A percentile compares a stretch with the other conserved stretches of the same genome.
Evolutionary conservation across 352 stramenopile species (phyloP).

Genomic region (Pythium biforme): DNA sequence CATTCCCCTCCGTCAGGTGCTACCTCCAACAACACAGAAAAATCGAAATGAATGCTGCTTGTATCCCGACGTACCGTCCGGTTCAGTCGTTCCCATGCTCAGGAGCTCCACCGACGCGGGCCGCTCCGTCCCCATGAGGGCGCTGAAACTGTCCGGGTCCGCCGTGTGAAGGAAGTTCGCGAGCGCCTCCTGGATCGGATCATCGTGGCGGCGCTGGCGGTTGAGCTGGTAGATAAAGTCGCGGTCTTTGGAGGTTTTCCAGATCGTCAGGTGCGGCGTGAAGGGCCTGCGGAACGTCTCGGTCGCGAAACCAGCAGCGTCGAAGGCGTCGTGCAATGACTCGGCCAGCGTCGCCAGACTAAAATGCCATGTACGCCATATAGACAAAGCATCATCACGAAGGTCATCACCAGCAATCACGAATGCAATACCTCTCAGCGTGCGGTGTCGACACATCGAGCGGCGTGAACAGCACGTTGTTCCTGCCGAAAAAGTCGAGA

Average conservation of each 20-base stretch:
- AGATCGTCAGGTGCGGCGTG: constrained; percentile 48
- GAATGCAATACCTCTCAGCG: constrained; percentile 24
- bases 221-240: constrained; percentile 32
- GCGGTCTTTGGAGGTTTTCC: constrained; percentile 37
- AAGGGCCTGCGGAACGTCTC: constrained; percentile 35
- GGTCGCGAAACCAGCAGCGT: constrained; percentile 28
- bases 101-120: constrained; percentile 33
- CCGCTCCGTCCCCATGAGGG: constrained; percentile 25
- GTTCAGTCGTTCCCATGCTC: constrained; percentile 36
- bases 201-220: constrained; percentile 9
- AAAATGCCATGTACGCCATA: not conserved
- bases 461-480: constrained; percentile 25
- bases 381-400: not conserved
- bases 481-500: constrained; percentile 37
- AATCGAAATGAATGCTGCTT: too few relatives aligned
- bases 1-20: too few relatives aligned
- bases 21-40: too few relatives aligned
- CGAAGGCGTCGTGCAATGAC: constrained; percentile 28
- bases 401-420: not conserved
- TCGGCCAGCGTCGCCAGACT: constrained; percentile 34
- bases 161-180: constrained; percentile 18
- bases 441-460: constrained; percentile 24
- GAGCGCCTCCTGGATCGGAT: constrained; percentile 33
- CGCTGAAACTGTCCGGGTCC: not conserved
- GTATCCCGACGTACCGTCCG: constrained; percentile 35